Percentiles rank a stretch among this genome's conserved stretches.
Evolutionary conservation across 371 early-diverging fungal genomes (phyloP).

Genomic region (Mortierella sp.): DNA sequence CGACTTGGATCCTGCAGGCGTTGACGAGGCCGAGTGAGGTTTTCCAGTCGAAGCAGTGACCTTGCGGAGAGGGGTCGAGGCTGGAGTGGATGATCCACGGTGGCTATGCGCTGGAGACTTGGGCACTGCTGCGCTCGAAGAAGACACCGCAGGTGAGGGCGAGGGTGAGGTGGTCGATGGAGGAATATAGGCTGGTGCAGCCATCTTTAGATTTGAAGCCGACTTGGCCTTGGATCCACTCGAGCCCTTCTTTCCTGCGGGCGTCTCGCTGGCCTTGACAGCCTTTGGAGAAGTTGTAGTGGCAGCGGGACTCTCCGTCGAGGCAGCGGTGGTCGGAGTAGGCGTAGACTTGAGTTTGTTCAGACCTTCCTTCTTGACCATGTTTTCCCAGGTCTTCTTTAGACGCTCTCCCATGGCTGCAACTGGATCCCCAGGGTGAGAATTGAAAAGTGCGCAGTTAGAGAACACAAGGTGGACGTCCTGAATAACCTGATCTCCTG

Average conservation of each 20-base stretch:
- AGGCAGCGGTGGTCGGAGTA: not conserved
- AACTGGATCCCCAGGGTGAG: conserved; percentile 42
- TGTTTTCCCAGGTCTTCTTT: conserved; percentile 36
- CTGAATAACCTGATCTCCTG: conserved; percentile 56
- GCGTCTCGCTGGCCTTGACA: conserved; percentile 3
- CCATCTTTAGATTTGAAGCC: conserved; percentile 26
- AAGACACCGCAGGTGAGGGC: not conserved
- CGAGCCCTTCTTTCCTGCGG: conserved; percentile 11
- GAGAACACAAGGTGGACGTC: conserved; percentile 63
- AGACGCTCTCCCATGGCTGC: conserved; percentile 39
- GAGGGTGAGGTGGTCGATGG: conserved; percentile 11
- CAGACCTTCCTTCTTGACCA: conserved; percentile 44
- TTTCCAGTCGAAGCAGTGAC: conserved; percentile 5
- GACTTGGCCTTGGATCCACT: conserved; percentile 22
- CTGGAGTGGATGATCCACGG: conserved; percentile 39
- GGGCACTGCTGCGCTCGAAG: not conserved
- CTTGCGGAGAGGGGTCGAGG: conserved; percentile 30
- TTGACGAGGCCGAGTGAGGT: not conserved
- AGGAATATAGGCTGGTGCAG: conserved; percentile 35
- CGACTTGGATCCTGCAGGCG: not conserved
- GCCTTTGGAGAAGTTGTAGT: conserved; percentile 15
- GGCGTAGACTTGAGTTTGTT: conserved; percentile 9
- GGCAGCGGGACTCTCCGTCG: not conserved
- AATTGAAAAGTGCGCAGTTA: conserved; percentile 58
- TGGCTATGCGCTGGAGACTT: conserved; percentile 19